Conservation (phyloP, 192 early-diverging fungal genomes). For the Coemansia sp. region DNA sequence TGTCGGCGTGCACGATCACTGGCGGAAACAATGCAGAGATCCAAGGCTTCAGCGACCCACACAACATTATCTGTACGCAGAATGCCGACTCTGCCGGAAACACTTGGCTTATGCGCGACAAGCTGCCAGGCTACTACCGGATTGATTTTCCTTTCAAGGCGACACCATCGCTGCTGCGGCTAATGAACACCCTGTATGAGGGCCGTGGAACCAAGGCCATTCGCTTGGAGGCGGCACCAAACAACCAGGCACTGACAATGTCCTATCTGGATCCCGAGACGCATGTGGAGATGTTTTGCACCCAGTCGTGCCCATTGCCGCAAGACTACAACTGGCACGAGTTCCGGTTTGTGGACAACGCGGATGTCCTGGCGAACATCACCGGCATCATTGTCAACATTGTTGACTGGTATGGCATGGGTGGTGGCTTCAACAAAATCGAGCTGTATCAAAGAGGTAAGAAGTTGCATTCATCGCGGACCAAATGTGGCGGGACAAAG, state of each 20-base stretch:
- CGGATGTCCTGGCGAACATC: slow-evolving; percentile 39
- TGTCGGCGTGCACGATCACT: slow-evolving; percentile 43
- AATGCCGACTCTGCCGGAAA: slow-evolving; percentile 29
- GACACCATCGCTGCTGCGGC: slow-evolving; percentile 63
- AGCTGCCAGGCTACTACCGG: slow-evolving; percentile 67
- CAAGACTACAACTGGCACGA: slow-evolving; percentile 49
- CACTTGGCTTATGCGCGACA: slow-evolving; percentile 70
- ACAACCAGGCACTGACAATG: slow-evolving; percentile 58
- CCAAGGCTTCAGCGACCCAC: slow-evolving; percentile 42
- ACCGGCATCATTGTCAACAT: slow-evolving; percentile 60
- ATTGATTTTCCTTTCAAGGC: slow-evolving; percentile 56
- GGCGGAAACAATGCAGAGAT: slow-evolving; percentile 55
- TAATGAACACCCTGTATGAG: slow-evolving; percentile 60
- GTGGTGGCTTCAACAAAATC: slow-evolving; percentile 51
- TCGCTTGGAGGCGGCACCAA: slow-evolving; percentile 59
- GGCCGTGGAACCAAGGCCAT: slow-evolving; percentile 66
- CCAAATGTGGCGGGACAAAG: background rate
- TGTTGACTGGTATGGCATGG: slow-evolving; percentile 57
- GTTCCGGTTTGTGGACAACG: slow-evolving; percentile 51
- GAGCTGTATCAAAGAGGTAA: slow-evolving; percentile 53
- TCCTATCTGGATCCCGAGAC: slow-evolving; percentile 65
- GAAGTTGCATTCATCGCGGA: slow-evolving; percentile 5
- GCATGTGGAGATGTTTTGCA: slow-evolving; percentile 30
- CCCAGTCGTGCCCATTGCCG: slow-evolving; percentile 42
- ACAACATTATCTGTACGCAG: slow-evolving; percentile 53